Evolutionary conservation across 2,329 filamentous ascomycete genomes (phyloP).

Genomic region (Cladosporium sp.): DNA sequence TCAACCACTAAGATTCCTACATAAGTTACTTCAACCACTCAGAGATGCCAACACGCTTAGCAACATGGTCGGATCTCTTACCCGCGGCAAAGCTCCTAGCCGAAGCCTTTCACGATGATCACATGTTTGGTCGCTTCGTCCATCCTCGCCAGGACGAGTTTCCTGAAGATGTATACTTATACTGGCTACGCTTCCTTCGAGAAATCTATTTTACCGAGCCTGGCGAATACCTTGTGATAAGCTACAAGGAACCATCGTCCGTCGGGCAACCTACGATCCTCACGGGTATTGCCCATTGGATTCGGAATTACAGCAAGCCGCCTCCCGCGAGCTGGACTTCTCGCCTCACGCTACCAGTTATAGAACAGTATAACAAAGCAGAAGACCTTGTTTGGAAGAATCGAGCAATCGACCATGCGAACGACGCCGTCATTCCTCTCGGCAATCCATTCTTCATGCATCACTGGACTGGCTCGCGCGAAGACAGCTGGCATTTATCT

Average conservation of each 20-base stretch:
- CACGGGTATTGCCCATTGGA: slow-evolving; percentile 26
- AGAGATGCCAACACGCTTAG: slow-evolving; percentile 22
- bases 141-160: slow-evolving; percentile 22
- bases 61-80: slow-evolving; percentile 22
- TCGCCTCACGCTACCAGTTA: neutral
- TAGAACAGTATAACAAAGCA: slow-evolving; percentile 20
- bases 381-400: slow-evolving; percentile 23
- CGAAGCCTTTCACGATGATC: slow-evolving; percentile 24
- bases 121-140: slow-evolving; percentile 21
- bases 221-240: neutral
- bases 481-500: slow-evolving; percentile 25
- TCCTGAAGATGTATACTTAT: slow-evolving; percentile 23
- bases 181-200: slow-evolving; percentile 23
- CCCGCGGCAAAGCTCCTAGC: slow-evolving; percentile 22
- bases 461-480: slow-evolving; percentile 22
- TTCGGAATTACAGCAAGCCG: slow-evolving; percentile 15
- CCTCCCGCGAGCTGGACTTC: neutral
- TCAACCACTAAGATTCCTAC: too few relatives aligned
- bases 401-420: slow-evolving; percentile 19
- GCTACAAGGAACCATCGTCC: slow-evolving; percentile 1
- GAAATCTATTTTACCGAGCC: neutral
- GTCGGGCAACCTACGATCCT: neutral
- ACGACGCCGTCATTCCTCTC: slow-evolving; percentile 13
- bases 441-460: slow-evolving; percentile 20
- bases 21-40: too few relatives aligned